Evolutionary conservation across 805 yeast species (phyloP), one percentile per base, ranked within the genome.

Genomic region (Wickerhamiella dianesei): DNA sequence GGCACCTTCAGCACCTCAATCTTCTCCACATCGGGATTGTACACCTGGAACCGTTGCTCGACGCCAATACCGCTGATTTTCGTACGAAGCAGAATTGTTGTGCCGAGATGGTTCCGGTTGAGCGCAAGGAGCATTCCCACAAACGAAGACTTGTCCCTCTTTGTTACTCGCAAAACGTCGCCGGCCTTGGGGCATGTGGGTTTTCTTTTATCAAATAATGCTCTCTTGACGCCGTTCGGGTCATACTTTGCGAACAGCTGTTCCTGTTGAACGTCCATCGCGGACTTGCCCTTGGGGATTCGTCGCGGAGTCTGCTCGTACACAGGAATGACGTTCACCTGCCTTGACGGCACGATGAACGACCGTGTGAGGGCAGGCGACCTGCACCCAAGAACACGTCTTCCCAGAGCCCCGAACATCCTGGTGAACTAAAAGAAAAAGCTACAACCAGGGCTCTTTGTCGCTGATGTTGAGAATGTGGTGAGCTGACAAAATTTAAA

Each of bases 31-130:
- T 77, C 70, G 5, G 96, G 96, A 51, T 81, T 82, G 69, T 72
- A 89, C 21, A 89, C 65, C 22, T 89, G 88, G 43, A 87, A 76
- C 51, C 89, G 72, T 52, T 80, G 67, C 59, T 89, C 97, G 44
- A 85, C 89, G 48, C 94, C 94, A n/a, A 84, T 66, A 56, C 82
- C 82, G 51, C 80, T 73, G 55, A 85, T 70, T 60, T 82, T 85
- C 61, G 87, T 85, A 70, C 98, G 79, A 53, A 89, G 64, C 47
- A 85, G 67, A n/a, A 89, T 65, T 50, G 82, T 80, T 16, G 94
- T 75, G 41, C 83, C 86, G 40, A 82, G 66, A 37, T 77, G 79
- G 51, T 77, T 72, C 59, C 88, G 75, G 59, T 81, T 82, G 48
- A 87, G 72, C 46, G 83, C 87, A 46, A 89, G 66, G 1, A 87